Conservation (phyloP, 2,329 filamentous ascomycete species). For the Septoria petroselini region DNA sequence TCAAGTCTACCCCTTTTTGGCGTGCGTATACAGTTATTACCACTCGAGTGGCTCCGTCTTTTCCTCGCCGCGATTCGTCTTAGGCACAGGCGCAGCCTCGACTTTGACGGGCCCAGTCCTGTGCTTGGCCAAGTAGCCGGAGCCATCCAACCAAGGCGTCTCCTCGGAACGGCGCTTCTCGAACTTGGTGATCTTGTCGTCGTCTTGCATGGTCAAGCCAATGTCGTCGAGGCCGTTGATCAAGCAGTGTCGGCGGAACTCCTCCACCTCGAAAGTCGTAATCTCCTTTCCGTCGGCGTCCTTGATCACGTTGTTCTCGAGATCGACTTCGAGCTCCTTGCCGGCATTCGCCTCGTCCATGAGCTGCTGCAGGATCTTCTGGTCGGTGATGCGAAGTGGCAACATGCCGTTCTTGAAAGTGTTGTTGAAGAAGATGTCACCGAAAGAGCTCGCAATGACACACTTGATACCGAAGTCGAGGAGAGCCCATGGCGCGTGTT, state of each 20-base stretch:
- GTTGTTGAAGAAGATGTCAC: conserved; percentile 99
- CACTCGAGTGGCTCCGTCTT: conserved; percentile 85
- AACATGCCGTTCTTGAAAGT: conserved; percentile 99
- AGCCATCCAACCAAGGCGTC: conserved; percentile 89
- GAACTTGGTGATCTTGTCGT: conserved; percentile 81
- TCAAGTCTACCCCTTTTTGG: not conserved
- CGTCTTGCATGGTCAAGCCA: conserved; percentile 86
- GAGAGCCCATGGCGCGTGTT: conserved; percentile 95
- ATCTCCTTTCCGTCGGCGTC: conserved; percentile 70
- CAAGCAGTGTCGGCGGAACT: conserved; percentile 91
- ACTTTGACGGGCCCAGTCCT: conserved; percentile 59
- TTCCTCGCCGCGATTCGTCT: conserved; percentile 82
- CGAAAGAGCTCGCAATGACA: conserved; percentile 82
- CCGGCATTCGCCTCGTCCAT: conserved; percentile 75
- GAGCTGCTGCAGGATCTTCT: conserved; percentile 64
- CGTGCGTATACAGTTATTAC: conserved; percentile 48
- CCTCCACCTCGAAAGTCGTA: conserved; percentile 79
- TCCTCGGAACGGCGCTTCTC: conserved; percentile 72
- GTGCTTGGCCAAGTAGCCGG: conserved; percentile 67
- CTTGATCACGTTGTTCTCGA: conserved; percentile 79
- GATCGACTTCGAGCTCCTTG: conserved; percentile 82
- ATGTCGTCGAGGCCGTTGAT: conserved; percentile 95
- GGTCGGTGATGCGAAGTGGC: conserved; percentile 71
- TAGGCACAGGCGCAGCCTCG: conserved; percentile 69
- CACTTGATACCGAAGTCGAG: conserved; percentile 95